Evolutionary conservation across 2,329 filamentous ascomycete species (phyloP), one percentile per base, ranked within the genome.

Genomic region (Teratosphaeria pseudoeucalypti): DNA sequence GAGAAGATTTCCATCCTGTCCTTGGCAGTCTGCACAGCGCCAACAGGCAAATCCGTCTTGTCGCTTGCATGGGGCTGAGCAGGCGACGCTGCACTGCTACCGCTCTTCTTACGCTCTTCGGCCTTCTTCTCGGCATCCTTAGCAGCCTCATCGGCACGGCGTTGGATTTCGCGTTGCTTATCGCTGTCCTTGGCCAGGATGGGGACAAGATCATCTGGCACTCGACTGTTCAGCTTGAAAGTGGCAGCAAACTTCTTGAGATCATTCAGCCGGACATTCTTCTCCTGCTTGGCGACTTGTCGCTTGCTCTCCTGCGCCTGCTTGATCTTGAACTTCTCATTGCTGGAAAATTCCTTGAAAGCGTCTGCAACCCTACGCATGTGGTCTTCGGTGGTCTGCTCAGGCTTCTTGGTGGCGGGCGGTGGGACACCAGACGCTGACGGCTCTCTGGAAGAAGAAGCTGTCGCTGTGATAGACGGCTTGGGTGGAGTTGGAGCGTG

Each of bases 171-270:
- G 69, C 91, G 86, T 75, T 97, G 94, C 77, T 96, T 99, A 54
- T 79, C 82, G n/a, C 91, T 91, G 71, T 99, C 94, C 73, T 97
- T 99, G 60, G 94, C 92, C 62, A 99, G 87, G 65, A 99, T 99
- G 1, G 90, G 87, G 32, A 99, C 91, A 39, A 99, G 77, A 73
- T 99, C 94, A 57, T 84, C 86, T 1, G 94, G 94, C 11, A 99
- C 91, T 6, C 92, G 91, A 2, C 92, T 96, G 56, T 89, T 87
- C 19, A 99, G 82, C 76, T 97, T 97, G 80, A 99, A 99, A 71
- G 84, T 94, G 66, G 86, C 84, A 0, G 94, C 90, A 74, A 99
- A 99, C 70, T 92, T 96, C 79, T 94, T 95, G 60, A 99, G 77
- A 75, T 99, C 94, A 61, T 90, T 95, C 62, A 99, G 75, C 74